phyloP scores from a whole-genome alignment of 441 rosid species.

The Aleurites moluccanus region DNA sequence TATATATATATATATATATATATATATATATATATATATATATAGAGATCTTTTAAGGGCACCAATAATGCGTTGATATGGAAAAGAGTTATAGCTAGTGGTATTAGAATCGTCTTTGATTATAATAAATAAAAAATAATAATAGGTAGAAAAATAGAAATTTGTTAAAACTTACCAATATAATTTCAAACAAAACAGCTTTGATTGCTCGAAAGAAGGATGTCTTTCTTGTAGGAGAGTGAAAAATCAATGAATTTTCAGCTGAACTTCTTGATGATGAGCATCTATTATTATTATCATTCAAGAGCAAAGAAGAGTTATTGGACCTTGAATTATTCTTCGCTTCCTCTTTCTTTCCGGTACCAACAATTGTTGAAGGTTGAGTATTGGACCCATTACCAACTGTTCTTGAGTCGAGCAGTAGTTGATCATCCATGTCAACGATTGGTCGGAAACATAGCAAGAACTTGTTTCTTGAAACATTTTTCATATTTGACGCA shows the following conservation, averaged over 20 bases:
- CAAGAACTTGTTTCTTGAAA: constrained; percentile 38
- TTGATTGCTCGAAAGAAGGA: constrained; percentile 33
- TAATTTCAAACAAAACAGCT: constrained; percentile 34
- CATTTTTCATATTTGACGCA: constrained; percentile 33
- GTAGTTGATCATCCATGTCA: constrained; percentile 26
- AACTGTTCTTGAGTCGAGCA: constrained; percentile 22
- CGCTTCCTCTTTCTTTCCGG: constrained; percentile 7
- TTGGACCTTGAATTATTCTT: constrained; percentile 7
- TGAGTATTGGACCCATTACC: constrained; percentile 1
- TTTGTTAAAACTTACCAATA: constrained; percentile 27
- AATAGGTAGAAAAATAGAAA: too few relatives aligned
- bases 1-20: too few relatives aligned
- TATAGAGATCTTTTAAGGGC: not conserved
- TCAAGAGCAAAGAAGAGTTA: constrained; percentile 6
- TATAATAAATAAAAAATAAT: too few relatives aligned
- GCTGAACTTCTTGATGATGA: not conserved
- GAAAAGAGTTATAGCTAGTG: too few relatives aligned
- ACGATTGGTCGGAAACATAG: constrained; percentile 48
- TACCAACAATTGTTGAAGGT: not conserved
- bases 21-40: too few relatives aligned
- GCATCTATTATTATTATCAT: not conserved
- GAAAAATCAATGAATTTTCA: constrained; percentile 15
- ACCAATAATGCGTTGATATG: not conserved
- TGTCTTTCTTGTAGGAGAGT: constrained; percentile 19
- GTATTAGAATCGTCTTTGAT: not conserved